These are phyloP conservation scores for Aegilops tauschii DNA, from an alignment of 176 grass and related monocot genomes.

Conservation along the genomic window DNA sequence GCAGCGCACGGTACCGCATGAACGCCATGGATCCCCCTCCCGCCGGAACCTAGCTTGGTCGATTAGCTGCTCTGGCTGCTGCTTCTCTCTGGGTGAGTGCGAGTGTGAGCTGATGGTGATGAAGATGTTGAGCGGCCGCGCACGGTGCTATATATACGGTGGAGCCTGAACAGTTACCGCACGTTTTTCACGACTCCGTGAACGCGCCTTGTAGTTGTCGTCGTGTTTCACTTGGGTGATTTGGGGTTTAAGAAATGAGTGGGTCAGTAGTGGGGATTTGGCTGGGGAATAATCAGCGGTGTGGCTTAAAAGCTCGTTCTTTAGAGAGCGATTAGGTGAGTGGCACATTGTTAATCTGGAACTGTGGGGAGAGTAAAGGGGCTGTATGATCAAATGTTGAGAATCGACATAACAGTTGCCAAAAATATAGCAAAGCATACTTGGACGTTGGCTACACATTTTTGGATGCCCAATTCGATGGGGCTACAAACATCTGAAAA, in stretches of 20 bases:
- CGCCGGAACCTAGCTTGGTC: background rate
- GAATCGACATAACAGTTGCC: background rate
- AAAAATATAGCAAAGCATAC: background rate
- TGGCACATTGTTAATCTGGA: background rate
- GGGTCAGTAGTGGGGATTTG: background rate
- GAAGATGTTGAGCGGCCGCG: background rate
- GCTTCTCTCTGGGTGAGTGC: background rate
- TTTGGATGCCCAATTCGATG: background rate
- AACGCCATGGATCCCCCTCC: slow-evolving; percentile 43
- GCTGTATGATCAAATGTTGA: background rate
- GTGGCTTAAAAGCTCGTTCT: slow-evolving; percentile 2
- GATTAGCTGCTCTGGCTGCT: background rate
- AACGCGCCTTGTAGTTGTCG: too few species aligned
- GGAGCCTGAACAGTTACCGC: background rate
- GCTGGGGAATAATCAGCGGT: slow-evolving; percentile 5
- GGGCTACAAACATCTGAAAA: too few species aligned
- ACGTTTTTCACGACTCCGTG: background rate
- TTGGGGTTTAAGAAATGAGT: background rate
- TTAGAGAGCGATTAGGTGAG: background rate
- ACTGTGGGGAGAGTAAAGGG: background rate
- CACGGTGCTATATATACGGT: background rate
- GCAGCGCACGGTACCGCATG: slow-evolving; percentile 40
- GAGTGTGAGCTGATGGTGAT: background rate
- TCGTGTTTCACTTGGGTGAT: background rate
- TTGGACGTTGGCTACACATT: background rate